These are phyloP conservation scores for Cucumis hystrix DNA, from an alignment of 306 rosid species.

Conservation along the genomic window DNA sequence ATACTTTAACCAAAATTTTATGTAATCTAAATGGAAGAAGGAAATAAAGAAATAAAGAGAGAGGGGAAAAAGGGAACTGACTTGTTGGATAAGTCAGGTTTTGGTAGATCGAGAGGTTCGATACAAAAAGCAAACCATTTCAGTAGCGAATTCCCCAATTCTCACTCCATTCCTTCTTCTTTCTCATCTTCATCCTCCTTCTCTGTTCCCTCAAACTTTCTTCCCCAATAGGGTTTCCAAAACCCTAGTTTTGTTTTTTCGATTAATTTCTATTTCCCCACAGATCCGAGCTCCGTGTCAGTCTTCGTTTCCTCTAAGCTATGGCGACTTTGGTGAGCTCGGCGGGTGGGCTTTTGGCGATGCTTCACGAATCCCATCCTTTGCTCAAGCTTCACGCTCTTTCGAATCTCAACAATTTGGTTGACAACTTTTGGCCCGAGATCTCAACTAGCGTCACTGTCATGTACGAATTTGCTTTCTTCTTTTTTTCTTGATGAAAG, in stretches of 20 bases:
- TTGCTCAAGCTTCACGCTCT: conserved; percentile 81
- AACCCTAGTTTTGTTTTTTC: not conserved
- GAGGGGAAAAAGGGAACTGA: not conserved
- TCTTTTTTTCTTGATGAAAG: not conserved
- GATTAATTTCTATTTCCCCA: not conserved
- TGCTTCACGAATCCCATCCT: conserved; percentile 82
- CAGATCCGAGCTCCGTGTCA: conserved; percentile 3
- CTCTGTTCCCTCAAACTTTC: not conserved
- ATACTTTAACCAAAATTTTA: not conserved
- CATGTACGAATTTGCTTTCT: conserved; percentile 36
- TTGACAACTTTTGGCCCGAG: conserved; percentile 95
- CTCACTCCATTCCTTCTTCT: not conserved
- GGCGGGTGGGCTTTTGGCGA: conserved; percentile 90
- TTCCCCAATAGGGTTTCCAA: not conserved
- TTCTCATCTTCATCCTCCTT: not conserved
- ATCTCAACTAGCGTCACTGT: conserved; percentile 91
- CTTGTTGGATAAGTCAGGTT: conserved; percentile 11
- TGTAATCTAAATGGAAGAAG: not conserved
- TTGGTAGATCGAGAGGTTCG: not conserved
- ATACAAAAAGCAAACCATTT: not conserved
- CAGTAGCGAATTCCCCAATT: conserved; percentile 3
- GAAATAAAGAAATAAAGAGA: not conserved
- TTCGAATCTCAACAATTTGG: conserved; percentile 77
- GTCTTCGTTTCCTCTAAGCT: not conserved
- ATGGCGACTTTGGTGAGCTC: conserved; percentile 79